Evolutionary conservation across 305 asterid genomes (phyloP).

Genomic region (Plantago lanceolata): DNA sequence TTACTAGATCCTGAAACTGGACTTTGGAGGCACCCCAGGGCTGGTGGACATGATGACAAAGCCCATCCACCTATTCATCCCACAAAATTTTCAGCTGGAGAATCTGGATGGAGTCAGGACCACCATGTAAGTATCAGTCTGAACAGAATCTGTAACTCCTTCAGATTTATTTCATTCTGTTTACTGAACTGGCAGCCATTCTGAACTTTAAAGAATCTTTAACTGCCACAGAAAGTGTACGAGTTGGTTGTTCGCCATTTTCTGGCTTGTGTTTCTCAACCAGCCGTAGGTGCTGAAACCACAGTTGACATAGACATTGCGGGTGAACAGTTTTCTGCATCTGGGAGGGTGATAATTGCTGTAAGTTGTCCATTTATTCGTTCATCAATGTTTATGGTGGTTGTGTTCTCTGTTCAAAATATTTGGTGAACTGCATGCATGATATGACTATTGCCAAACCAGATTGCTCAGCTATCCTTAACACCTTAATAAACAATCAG

Average conservation of each 20-base stretch:
- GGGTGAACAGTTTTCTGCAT: conserved; percentile 76
- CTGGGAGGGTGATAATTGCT: conserved; percentile 85
- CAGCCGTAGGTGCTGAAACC: conserved; percentile 96
- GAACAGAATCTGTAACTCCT: conserved; percentile 20
- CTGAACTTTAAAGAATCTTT: conserved; percentile 22
- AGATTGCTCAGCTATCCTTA: no score
- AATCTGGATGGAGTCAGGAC: conserved; percentile 86
- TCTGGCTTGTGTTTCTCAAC: conserved; percentile 97
- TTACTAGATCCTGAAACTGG: conserved; percentile 77
- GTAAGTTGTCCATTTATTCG: conserved; percentile 51
- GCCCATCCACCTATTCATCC: conserved; percentile 99
- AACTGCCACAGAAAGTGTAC: conserved; percentile 69
- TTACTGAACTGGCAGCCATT: conserved; percentile 20
- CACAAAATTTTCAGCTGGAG: conserved; percentile 91
- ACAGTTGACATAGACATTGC: conserved; percentile 91
- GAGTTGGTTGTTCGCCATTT: conserved; percentile 98
- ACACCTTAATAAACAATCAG: no score
- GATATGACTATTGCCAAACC: no score
- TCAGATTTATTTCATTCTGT: conserved; percentile 14
- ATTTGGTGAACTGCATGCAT: conserved; percentile 12
- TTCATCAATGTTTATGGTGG: conserved; percentile 19
- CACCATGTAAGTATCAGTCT: conserved; percentile 71
- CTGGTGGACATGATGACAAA: conserved; percentile 96
- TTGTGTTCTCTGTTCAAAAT: conserved; percentile 16
- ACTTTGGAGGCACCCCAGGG: conserved; percentile 83